These are phyloP conservation scores for Pythium phragmitis DNA, from an alignment of 352 stramenopile species.

Conservation along the genomic window DNA sequence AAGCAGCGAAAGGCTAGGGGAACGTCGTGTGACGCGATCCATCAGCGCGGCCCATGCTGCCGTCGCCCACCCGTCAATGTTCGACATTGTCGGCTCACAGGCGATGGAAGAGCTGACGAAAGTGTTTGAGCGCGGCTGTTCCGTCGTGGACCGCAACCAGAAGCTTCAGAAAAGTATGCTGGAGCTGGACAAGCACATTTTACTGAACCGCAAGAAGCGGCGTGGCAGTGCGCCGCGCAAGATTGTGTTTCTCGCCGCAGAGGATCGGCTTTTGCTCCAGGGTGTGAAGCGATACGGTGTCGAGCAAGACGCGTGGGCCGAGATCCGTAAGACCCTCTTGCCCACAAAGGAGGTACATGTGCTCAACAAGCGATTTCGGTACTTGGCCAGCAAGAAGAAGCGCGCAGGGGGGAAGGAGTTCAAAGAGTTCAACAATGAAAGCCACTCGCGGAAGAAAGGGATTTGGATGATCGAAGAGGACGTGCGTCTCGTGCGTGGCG, in stretches of 20 bases:
- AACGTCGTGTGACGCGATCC: constrained; percentile 71
- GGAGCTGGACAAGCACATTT: constrained; percentile 73
- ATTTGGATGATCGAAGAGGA: constrained; percentile 82
- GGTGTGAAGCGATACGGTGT: constrained; percentile 65
- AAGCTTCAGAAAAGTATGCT: constrained; percentile 59
- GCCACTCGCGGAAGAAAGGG: constrained; percentile 34
- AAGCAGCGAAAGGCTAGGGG: constrained; percentile 24
- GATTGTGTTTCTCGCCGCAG: constrained; percentile 40
- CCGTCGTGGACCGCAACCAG: constrained; percentile 47
- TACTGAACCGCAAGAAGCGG: constrained; percentile 33
- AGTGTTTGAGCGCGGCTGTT: constrained; percentile 43
- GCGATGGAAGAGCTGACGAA: constrained; percentile 53
- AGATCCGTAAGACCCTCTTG: constrained; percentile 67
- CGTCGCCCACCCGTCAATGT: constrained; percentile 83
- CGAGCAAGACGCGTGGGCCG: constrained; percentile 47
- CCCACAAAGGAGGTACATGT: constrained; percentile 49
- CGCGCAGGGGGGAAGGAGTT: constrained; percentile 43
- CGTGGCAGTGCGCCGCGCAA: constrained; percentile 23
- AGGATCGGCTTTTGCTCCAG: constrained; percentile 69
- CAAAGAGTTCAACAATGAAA: constrained; percentile 56
- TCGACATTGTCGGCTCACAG: constrained; percentile 75
- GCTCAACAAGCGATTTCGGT: constrained; percentile 67
- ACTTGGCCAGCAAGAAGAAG: constrained; percentile 62
- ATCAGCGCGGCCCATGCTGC: constrained; percentile 76
- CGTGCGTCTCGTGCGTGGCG: constrained; percentile 64